phyloP scores from a whole-genome alignment of 1,284 basidiomycete genomes.

The Termitomyces sp. region DNA sequence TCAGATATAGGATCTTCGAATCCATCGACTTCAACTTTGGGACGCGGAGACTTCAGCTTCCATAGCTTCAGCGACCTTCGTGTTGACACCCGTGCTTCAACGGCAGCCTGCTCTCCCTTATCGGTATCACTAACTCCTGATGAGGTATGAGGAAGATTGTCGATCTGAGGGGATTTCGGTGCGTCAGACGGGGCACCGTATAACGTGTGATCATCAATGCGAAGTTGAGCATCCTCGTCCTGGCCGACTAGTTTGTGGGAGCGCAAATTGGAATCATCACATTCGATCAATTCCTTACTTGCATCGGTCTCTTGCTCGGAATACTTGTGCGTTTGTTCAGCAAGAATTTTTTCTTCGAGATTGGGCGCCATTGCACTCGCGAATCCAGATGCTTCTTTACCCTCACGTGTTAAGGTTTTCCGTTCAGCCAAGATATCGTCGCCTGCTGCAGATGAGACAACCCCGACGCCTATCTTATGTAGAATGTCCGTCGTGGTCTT shows the following conservation, averaged over 20 bases:
- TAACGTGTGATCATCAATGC: constrained; percentile 36
- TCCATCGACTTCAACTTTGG: constrained; percentile 67
- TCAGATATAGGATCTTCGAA: constrained; percentile 88
- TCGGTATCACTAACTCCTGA: constrained; percentile 22
- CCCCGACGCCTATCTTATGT: constrained; percentile 37
- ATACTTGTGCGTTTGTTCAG: constrained; percentile 19
- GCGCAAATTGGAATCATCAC: constrained; percentile 1
- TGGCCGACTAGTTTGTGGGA: constrained; percentile 1
- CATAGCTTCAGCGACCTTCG: constrained; percentile 54
- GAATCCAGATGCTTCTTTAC: constrained; percentile 52
- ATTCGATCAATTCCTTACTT: constrained; percentile 10
- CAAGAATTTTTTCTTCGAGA: constrained; percentile 64
- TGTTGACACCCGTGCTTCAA: constrained; percentile 43
- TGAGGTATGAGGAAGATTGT: constrained; percentile 38
- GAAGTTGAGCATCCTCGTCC: constrained; percentile 26
- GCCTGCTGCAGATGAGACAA: constrained; percentile 31
- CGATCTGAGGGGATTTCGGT: constrained; percentile 32
- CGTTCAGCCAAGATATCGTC: constrained; percentile 47
- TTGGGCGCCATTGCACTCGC: constrained; percentile 65
- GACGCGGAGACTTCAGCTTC: constrained; percentile 62
- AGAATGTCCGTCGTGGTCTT: constrained; percentile 32
- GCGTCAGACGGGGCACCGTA: constrained; percentile 55
- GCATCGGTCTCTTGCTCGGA: constrained; percentile 6
- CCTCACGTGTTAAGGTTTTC: constrained; percentile 48
- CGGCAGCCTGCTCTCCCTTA: constrained; percentile 48